Base-by-base conservation (phyloP, 495 filamentous ascomycete genomes). In the Penicillium dipodomyicola region DNA sequence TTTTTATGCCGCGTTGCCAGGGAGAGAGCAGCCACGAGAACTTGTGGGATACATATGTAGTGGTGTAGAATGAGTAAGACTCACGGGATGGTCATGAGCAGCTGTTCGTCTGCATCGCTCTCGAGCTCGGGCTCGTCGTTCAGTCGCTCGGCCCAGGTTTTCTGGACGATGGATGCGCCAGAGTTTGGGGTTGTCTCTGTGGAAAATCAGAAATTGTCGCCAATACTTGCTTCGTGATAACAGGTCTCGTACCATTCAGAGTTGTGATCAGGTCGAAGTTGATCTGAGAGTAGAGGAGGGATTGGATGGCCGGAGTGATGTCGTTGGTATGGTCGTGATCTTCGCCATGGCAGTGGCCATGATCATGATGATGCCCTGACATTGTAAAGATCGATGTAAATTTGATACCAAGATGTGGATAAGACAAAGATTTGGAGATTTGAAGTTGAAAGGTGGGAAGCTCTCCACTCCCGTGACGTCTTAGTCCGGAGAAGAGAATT, bases 51-150 rank as follows among this genome's bases (percentile, higher is more conserved):
- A 25, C 5, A 25, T 25, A 25, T 25, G 23, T 25, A n/a, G 15
- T 10, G 20, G 10, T 48, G 15, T 32, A 19, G 29, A 25, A 32
- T 19, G 10, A 29, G 43, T 22, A 0, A 25, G 1, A 82, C 89
- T 44, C 76, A 97, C 93, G 94, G 95, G 20, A 97, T 81, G 64
- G 87, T 84, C 74, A 97, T 88, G 33, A 98, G 66, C n/a, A 98
- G 58, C 74, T 98, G 91, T 77, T 96, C 94, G 65, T 97, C 94
- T 0, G 86, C 84, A 68, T 93, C 89, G 57, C 91, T 96, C 67
- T 78, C 82, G 12, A 98, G 79, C 70, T 92, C 86, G 0, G 89
- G 89, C 59, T 85, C 75, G 10, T 80, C 68, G 27, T 85, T 70
- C 55, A 97, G 61, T 53, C 94, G 77, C 68, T 96, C 85, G 5